phyloP scores from a whole-genome alignment of 768 basidiomycete genomes.

The Hirschioporus abietinus region DNA sequence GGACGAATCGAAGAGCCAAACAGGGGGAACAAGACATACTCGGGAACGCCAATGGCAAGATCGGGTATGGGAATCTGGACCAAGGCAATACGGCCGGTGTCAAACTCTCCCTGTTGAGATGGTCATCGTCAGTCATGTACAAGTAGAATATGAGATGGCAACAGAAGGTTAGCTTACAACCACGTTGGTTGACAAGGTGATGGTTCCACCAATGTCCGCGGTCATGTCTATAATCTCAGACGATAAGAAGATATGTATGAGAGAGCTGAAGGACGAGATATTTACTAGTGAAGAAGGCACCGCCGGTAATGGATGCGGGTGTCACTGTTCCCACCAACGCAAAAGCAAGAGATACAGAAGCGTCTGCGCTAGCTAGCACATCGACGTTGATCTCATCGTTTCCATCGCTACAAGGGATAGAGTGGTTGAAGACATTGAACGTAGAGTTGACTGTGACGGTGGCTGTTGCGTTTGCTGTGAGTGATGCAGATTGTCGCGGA shows the following conservation, averaged over 20 bases:
- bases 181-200: constrained; percentile 25
- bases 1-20: neutral
- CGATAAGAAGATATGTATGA: constrained; percentile 17
- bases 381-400: constrained; percentile 20
- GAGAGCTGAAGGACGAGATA: too few relatives aligned
- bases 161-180: neutral
- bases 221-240: constrained; percentile 33
- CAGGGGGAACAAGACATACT: neutral
- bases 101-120: constrained; percentile 5
- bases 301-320: constrained; percentile 34
- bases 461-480: constrained; percentile 24
- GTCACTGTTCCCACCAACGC: constrained; percentile 35
- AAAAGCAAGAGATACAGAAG: constrained; percentile 35
- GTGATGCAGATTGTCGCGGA: constrained; percentile 22
- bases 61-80: neutral
- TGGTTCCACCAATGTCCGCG: constrained; percentile 33
- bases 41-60: constrained; percentile 25
- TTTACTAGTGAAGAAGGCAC: constrained; percentile 30
- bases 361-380: constrained; percentile 28
- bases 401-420: constrained; percentile 18
- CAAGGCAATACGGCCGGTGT: neutral
- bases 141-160: neutral
- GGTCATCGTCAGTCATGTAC: constrained; percentile 5
- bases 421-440: constrained; percentile 28
- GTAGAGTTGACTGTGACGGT: constrained; percentile 26